phyloP scores from a whole-genome alignment of 257 asterid genomes.

The Leptodermis oblonga region DNA sequence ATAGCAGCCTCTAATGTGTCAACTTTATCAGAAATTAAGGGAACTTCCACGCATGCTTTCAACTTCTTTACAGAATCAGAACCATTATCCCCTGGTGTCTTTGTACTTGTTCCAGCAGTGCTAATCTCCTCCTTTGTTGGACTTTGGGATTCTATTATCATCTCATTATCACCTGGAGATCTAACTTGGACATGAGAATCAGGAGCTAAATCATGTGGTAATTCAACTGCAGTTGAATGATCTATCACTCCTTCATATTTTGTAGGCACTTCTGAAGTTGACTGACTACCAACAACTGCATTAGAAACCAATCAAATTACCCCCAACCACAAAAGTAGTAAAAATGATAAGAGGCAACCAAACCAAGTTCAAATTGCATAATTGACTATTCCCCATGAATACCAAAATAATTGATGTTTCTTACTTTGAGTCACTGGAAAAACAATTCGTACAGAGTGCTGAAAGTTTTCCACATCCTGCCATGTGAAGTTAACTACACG shows the following conservation, averaged over 20 bases:
- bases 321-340: background rate
- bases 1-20: slow-evolving; percentile 28
- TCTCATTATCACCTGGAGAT: background rate
- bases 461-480: slow-evolving; percentile 20
- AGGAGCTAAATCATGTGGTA: background rate
- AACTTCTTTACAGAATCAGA: slow-evolving; percentile 10
- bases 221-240: background rate
- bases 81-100: background rate
- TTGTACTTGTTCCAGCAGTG: background rate
- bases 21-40: slow-evolving; percentile 14
- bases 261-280: background rate
- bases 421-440: slow-evolving; percentile 28
- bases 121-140: slow-evolving; percentile 4
- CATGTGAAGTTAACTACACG: background rate
- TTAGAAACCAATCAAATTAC: background rate
- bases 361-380: background rate
- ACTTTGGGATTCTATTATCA: background rate
- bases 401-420: background rate
- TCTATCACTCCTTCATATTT: slow-evolving; percentile 1
- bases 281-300: slow-evolving; percentile 13
- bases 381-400: background rate
- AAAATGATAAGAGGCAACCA: background rate
- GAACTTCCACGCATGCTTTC: slow-evolving; percentile 10
- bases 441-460: slow-evolving; percentile 23
- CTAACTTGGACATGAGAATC: background rate